Conservation (phyloP, 805 yeast genomes). For the Candida boleticola region DNA sequence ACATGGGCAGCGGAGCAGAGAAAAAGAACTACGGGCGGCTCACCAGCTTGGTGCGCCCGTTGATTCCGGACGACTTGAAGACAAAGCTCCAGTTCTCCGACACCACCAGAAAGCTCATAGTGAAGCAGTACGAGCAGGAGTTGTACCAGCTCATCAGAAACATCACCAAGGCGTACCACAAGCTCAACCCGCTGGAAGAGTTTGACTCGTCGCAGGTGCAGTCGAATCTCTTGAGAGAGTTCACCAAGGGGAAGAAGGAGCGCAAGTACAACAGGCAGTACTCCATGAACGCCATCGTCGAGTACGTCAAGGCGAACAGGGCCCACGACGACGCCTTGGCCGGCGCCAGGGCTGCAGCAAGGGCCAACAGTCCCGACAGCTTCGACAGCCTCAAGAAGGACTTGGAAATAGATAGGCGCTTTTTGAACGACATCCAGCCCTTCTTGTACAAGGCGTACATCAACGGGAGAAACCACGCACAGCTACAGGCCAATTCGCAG, state of each 20-base stretch:
- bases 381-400: constrained; percentile 1
- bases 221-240: constrained; percentile 7
- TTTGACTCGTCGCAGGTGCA: constrained; percentile 6
- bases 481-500: neutral
- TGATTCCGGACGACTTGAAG: constrained; percentile 9
- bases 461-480: neutral
- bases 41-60: constrained; percentile 5
- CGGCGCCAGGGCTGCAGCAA: neutral
- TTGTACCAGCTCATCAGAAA: constrained; percentile 6
- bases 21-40: neutral
- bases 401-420: constrained; percentile 6
- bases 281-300: constrained; percentile 8
- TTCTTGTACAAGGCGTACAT: constrained; percentile 4
- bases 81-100: constrained; percentile 10
- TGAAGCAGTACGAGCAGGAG: constrained; percentile 7
- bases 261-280: constrained; percentile 11
- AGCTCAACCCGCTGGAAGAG: constrained; percentile 4
- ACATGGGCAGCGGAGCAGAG: neutral
- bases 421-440: constrained; percentile 9
- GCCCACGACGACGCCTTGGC: neutral
- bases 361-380: neutral
- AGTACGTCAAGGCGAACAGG: constrained; percentile 1
- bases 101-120: constrained; percentile 4
- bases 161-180: constrained; percentile 3
- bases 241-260: constrained; percentile 11